Evolutionary conservation across 495 filamentous ascomycete genomes (phyloP).

Genomic region (Aspergillus coremiiformis): DNA sequence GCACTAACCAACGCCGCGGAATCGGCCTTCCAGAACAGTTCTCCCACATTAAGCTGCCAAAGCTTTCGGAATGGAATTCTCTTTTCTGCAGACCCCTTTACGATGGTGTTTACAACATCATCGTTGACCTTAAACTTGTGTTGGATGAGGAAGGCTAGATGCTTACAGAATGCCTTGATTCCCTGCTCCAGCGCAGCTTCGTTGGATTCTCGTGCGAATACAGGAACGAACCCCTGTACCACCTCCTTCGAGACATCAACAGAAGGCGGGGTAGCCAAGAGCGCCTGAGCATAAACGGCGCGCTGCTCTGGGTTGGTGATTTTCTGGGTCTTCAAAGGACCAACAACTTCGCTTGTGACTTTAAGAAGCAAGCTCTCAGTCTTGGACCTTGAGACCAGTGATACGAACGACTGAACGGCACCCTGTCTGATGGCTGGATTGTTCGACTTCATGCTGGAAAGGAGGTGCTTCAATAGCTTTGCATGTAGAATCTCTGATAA

Average conservation of each 20-base stretch:
- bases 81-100: constrained; percentile 81
- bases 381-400: constrained; percentile 49
- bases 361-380: constrained; percentile 51
- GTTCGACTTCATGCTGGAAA: constrained; percentile 84
- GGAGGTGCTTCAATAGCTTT: constrained; percentile 71
- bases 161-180: constrained; percentile 55
- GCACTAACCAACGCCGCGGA: constrained; percentile 36
- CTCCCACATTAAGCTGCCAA: constrained; percentile 70
- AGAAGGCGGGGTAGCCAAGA: constrained; percentile 53
- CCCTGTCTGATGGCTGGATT: constrained; percentile 70
- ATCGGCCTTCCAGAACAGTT: constrained; percentile 58
- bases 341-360: constrained; percentile 67
- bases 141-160: constrained; percentile 51
- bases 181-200: constrained; percentile 74
- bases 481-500: constrained; percentile 62
- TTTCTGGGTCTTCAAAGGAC: constrained; percentile 72
- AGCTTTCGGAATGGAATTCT: constrained; percentile 65
- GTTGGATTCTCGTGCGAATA: constrained; percentile 75
- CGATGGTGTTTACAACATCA: constrained; percentile 57
- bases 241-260: constrained; percentile 54
- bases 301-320: constrained; percentile 75
- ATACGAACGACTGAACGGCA: constrained; percentile 63
- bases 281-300: constrained; percentile 68
- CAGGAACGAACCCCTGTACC: constrained; percentile 53
- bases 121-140: constrained; percentile 52